Evolutionary conservation across 139 green algal genomes (phyloP), one percentile per base, ranked within the genome.

Genomic region (Chlamydomonas urium): DNA sequence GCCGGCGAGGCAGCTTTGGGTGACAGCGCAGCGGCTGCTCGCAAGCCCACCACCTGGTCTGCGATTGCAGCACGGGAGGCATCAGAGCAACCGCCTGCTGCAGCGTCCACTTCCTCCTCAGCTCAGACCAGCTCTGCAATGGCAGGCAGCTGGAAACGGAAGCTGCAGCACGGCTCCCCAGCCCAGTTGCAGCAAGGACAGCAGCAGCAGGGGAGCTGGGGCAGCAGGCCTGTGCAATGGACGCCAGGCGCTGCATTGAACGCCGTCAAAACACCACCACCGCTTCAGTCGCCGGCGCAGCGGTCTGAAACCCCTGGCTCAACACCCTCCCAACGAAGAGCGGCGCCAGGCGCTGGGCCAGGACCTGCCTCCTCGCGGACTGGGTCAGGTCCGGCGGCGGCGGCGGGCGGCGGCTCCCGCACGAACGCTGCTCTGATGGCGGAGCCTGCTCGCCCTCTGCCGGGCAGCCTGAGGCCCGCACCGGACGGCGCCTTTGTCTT

Each of bases 91-190:
- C n/a, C n/a, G n/a, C n/a, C n/a, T n/a, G n/a, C n/a, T n/a, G n/a
- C n/a, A n/a, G n/a, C n/a, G n/a, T n/a, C n/a, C n/a, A n/a, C n/a
- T n/a, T n/a, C n/a, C n/a, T n/a, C n/a, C n/a, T n/a, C n/a, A n/a
- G n/a, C n/a, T n/a, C n/a, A n/a, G n/a, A n/a, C n/a, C n/a, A n/a
- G n/a, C n/a, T n/a, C n/a, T n/a, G n/a, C n/a, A n/a, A n/a, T n/a
- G n/a, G n/a, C n/a, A n/a, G 53, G 53, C 53, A 63, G 10, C 10
- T 63, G 53, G 53, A 67, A 71, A 19, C 56, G 48, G 35, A 59
- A 48, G 53, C 62, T 75, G 69, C 69, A 75, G 53, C n/a, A 33
- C 47, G 56, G 66, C n/a, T 10, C 34, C 4, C 65, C 28, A 5
- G 53, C 65, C 38, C 4, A 62, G 68, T 47, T 66, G 34, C 68